Conservation (phyloP, 2,329 filamentous ascomycete genomes). For the Colletotrichum cordylinicola region DNA sequence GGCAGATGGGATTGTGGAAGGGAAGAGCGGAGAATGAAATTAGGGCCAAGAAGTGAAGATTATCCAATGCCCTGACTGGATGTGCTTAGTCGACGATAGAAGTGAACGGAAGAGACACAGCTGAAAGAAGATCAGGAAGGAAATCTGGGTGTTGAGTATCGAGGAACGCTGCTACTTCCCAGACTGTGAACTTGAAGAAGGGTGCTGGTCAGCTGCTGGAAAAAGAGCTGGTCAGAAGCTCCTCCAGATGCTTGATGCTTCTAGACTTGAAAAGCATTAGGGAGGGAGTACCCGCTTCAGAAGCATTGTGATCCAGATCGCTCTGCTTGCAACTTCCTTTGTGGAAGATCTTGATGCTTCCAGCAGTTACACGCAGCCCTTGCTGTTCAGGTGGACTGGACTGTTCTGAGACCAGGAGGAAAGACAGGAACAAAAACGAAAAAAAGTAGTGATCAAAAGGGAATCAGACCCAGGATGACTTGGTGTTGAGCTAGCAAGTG, state of each 20-base stretch:
- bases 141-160: not conserved
- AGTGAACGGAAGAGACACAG: not conserved
- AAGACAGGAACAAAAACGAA: not conserved
- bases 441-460: not conserved
- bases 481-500: not conserved
- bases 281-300: fast-evolving
- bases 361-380: not conserved
- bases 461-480: not conserved
- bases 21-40: not conserved
- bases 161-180: not conserved
- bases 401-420: not conserved
- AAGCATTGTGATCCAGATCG: not conserved
- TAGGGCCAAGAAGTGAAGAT: not conserved
- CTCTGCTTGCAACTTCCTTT: fast-evolving
- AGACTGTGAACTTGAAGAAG: not conserved
- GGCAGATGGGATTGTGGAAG: not conserved
- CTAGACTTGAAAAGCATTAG: not conserved
- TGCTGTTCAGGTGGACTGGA: too few species aligned
- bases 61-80: not conserved
- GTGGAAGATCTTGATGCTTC: not conserved
- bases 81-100: not conserved
- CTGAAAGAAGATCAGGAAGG: not conserved
- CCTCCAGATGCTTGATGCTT: not conserved
- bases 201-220: not conserved
- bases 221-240: fast-evolving